These are phyloP conservation scores for Mycosarcoma maydis DNA, from an alignment of 1,284 basidiomycete genomes.

Conservation along the genomic window DNA sequence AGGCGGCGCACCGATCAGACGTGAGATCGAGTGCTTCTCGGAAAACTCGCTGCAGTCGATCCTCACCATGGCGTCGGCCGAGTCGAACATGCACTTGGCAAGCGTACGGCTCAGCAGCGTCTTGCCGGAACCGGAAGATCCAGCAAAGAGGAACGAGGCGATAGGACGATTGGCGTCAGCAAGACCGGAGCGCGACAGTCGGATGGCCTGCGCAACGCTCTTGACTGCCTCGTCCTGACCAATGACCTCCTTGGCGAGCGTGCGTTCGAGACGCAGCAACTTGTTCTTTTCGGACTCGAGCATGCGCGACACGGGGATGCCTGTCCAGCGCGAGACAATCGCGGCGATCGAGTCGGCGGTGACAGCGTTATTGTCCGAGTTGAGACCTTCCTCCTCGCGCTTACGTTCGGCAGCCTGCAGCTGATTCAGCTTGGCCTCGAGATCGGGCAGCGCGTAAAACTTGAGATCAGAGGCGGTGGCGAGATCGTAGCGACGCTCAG, in stretches of 20 bases:
- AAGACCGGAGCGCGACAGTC: constrained; percentile 72
- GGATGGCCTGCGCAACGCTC: constrained; percentile 72
- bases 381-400: constrained; percentile 64
- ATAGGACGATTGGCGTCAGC: constrained; percentile 71
- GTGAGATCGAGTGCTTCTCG: constrained; percentile 71
- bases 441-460: constrained; percentile 89
- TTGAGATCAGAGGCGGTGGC: constrained; percentile 78
- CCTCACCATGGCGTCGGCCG: constrained; percentile 71
- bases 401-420: constrained; percentile 71
- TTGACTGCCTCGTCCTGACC: constrained; percentile 73
- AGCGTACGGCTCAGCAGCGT: constrained; percentile 70
- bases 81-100: constrained; percentile 70
- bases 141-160: constrained; percentile 71
- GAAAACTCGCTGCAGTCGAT: constrained; percentile 71
- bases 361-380: constrained; percentile 55
- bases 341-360: constrained; percentile 70
- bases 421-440: constrained; percentile 76
- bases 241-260: constrained; percentile 68
- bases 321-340: constrained; percentile 72
- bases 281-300: constrained; percentile 65
- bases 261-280: constrained; percentile 60
- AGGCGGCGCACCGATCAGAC: constrained; percentile 71
- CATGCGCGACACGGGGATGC: constrained; percentile 68
- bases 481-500: constrained; percentile 79
- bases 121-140: constrained; percentile 71